Evolutionary conservation across 129 eudicot genomes (phyloP).

Genomic region (Artemisia annua): DNA sequence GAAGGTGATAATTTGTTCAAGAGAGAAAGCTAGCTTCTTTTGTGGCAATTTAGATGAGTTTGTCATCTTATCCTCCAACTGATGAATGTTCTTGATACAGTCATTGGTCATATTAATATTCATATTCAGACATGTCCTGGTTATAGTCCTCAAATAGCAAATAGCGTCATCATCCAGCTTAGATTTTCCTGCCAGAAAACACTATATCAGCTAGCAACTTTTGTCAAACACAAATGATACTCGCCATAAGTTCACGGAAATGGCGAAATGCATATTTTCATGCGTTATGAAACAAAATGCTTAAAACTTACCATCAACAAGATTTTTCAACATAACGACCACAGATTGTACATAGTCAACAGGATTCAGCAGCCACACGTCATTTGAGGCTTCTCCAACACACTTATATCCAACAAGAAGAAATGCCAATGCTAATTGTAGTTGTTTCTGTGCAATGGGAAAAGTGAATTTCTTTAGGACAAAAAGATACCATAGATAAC

Average conservation of each 20-base stretch:
- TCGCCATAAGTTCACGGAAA: background rate
- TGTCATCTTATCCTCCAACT: constrained; percentile 52
- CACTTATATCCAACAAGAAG: constrained; percentile 64
- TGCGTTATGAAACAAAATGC: background rate
- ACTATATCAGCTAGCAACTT: constrained; percentile 21
- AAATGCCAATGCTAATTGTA: constrained; percentile 60
- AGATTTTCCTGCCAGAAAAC: constrained; percentile 53
- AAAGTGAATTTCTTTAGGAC: background rate
- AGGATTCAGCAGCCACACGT: constrained; percentile 45
- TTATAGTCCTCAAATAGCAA: constrained; percentile 46
- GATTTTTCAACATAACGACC: constrained; percentile 42
- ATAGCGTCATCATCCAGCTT: constrained; percentile 48
- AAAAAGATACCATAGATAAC: constrained; percentile 8
- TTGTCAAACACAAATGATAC: constrained; percentile 9
- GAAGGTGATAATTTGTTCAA: constrained; percentile 58
- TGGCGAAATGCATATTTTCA: background rate
- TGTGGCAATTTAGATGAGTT: constrained; percentile 56
- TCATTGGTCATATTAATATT: constrained; percentile 42
- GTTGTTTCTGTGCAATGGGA: constrained; percentile 58
- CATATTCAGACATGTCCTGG: constrained; percentile 56
- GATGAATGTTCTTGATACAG: constrained; percentile 64
- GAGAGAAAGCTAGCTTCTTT: constrained; percentile 74
- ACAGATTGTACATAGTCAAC: constrained; percentile 53
- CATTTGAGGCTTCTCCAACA: constrained; percentile 71
- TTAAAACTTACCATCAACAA: constrained; percentile 45